Evolutionary conservation across 768 basidiomycete species (phyloP).

Genomic region (Mrakia hoshinonis): DNA sequence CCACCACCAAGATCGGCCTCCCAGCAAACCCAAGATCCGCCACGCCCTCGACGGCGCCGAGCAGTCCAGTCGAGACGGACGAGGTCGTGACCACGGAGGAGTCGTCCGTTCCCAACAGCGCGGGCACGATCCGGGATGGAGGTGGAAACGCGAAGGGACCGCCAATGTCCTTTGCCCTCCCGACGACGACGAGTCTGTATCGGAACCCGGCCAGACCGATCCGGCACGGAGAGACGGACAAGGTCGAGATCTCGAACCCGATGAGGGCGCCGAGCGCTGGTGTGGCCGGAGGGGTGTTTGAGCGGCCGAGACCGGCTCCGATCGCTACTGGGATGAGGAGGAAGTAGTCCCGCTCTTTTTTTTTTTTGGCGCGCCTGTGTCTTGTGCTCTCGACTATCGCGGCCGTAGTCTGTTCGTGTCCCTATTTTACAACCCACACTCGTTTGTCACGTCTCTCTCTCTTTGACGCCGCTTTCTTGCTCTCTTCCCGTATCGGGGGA

Average conservation of each 20-base stretch:
- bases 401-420: neutral
- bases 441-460: neutral
- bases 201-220: constrained; percentile 5
- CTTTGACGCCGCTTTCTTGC: neutral
- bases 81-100: neutral
- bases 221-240: neutral
- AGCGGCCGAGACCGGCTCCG: neutral
- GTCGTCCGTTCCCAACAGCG: neutral
- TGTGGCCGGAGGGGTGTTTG: neutral
- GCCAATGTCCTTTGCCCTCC: neutral
- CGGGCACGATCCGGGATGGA: neutral
- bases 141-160: too few species aligned
- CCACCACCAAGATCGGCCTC: neutral
- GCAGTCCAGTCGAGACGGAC: neutral
- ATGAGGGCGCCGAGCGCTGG: neutral
- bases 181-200: neutral
- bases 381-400: neutral
- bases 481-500: neutral
- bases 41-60: neutral
- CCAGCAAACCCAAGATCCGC: neutral
- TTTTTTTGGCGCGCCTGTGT: neutral
- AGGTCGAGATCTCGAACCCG: neutral
- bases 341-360: neutral
- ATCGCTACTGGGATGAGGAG: neutral
- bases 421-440: neutral